Evolutionary conservation across 2,329 filamentous ascomycete species (phyloP).

Genomic region (Arachnomyces sp.): DNA sequence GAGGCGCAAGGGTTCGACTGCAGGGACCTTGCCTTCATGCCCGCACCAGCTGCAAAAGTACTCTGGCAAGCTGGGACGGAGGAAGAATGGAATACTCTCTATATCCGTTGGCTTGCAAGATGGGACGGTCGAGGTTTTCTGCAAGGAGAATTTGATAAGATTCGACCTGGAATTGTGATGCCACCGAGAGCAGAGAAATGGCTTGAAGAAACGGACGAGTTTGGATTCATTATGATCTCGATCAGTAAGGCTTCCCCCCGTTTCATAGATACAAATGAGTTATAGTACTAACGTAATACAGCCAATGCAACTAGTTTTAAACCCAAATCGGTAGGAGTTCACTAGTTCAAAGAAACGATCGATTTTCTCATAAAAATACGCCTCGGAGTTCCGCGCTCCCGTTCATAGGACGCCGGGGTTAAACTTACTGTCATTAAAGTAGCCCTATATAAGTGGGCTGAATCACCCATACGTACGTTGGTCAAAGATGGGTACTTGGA

Average conservation of each 20-base stretch:
- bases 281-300: no score
- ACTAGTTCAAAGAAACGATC: no score
- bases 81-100: constrained; percentile 27
- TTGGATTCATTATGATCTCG: constrained; percentile 33
- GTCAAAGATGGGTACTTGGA: no score
- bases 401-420: no score
- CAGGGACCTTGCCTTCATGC: constrained; percentile 30
- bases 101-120: constrained; percentile 26
- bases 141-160: constrained; percentile 23
- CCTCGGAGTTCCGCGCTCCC: no score
- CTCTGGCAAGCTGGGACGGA: constrained; percentile 31
- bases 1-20: constrained; percentile 28
- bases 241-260: constrained; percentile 22
- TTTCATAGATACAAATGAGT: no score
- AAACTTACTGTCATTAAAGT: no score
- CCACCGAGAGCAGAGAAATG: constrained; percentile 30
- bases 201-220: constrained; percentile 38
- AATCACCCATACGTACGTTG: no score
- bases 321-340: no score
- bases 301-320: no score
- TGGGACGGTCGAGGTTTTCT: constrained; percentile 26
- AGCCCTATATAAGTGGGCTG: no score
- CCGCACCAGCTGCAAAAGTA: constrained; percentile 31
- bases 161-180: constrained; percentile 23
- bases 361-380: no score